Percentiles rank a stretch among this genome's conserved stretches.
These are phyloP conservation scores for Sicyos baderoa DNA, from an alignment of 306 rosid genomes.

Conservation along the genomic window DNA sequence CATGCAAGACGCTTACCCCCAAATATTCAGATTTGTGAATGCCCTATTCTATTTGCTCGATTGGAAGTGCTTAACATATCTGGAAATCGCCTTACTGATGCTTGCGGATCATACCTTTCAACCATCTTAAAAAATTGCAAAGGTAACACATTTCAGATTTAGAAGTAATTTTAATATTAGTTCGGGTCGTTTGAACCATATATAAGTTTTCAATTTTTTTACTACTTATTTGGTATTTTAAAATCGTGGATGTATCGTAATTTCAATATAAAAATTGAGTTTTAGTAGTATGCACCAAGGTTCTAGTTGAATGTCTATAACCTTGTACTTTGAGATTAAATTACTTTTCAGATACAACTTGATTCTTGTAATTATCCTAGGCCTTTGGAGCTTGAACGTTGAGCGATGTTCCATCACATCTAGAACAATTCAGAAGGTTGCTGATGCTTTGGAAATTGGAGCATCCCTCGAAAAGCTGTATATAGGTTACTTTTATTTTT, in stretches of 20 bases:
- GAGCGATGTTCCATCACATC: constrained; percentile 75
- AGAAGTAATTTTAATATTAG: background rate
- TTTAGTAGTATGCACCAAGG: background rate
- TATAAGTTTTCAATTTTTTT: background rate
- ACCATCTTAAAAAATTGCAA: constrained; percentile 65
- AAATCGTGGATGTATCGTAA: background rate
- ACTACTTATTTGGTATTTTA: background rate
- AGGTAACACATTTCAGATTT: constrained; percentile 37
- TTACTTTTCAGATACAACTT: constrained; percentile 9
- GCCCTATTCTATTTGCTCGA: constrained; percentile 64
- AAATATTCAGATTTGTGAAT: constrained; percentile 68
- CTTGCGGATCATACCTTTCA: constrained; percentile 76
- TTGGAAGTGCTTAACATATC: constrained; percentile 81
- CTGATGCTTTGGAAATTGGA: constrained; percentile 54
- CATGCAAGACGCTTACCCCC: background rate
- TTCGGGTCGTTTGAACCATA: background rate
- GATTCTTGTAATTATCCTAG: constrained; percentile 31
- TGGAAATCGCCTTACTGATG: constrained; percentile 89
- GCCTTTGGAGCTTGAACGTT: constrained; percentile 66
- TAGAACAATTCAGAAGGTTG: constrained; percentile 65
- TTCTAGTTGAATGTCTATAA: background rate
- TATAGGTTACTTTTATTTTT: constrained; percentile 43
- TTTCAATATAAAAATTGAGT: background rate
- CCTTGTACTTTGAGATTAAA: background rate
- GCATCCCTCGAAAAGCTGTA: constrained; percentile 63